These are phyloP conservation scores for Carex myosuroides DNA, from an alignment of 176 grass and related monocot species.

Conservation along the genomic window DNA sequence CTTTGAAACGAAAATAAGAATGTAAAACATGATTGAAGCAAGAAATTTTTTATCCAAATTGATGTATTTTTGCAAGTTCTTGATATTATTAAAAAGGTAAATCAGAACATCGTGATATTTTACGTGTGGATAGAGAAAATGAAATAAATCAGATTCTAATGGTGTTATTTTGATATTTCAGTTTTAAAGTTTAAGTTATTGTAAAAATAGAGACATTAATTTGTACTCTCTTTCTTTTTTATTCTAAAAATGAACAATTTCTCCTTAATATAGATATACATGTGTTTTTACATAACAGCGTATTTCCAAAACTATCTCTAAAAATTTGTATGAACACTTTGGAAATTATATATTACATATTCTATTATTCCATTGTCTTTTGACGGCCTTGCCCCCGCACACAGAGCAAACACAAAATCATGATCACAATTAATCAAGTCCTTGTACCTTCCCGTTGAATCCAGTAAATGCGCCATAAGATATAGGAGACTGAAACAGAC, in stretches of 20 bases:
- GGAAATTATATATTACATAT: neutral
- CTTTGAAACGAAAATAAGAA: too few relatives aligned
- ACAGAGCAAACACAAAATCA: neutral
- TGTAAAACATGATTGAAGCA: too few relatives aligned
- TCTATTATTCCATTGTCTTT: neutral
- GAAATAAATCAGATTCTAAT: too few relatives aligned
- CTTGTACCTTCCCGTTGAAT: neutral
- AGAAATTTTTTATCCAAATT: too few relatives aligned
- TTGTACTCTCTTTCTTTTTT: too few relatives aligned
- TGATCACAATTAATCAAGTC: neutral
- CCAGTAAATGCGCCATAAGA: neutral
- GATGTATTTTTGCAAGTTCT: too few relatives aligned
- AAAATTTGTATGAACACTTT: neutral
- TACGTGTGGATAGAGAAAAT: too few relatives aligned
- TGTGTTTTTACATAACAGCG: neutral
- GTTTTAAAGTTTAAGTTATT: too few relatives aligned
- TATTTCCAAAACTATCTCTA: neutral
- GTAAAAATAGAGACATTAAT: too few relatives aligned
- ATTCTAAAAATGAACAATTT: neutral
- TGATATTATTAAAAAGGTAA: too few relatives aligned
- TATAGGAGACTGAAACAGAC: neutral
- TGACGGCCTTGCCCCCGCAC: neutral
- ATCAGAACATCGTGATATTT: too few relatives aligned
- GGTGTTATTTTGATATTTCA: too few relatives aligned
- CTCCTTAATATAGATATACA: neutral